Base-by-base conservation (phyloP, 2,329 filamentous ascomycete species). In the Fusarium tjaetaba region DNA sequence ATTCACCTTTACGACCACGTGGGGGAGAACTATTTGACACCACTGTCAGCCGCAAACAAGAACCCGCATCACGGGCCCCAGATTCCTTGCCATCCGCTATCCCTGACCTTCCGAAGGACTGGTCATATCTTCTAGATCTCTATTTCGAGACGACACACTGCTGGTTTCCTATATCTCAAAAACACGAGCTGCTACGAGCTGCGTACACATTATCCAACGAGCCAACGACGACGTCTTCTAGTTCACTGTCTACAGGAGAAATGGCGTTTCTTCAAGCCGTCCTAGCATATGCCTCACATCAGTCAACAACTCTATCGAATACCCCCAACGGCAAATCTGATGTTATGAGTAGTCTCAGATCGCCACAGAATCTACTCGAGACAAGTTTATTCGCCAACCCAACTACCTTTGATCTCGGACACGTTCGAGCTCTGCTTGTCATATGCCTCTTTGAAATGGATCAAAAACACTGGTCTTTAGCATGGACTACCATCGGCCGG, bases 111-210 rank as follows among this genome's bases (percentile, higher is more conserved):
- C 65, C 62, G 13, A 32, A 41, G 6, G n/a, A 67, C 24, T 68
- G 65, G 65, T 38, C 62, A 9, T 61, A 36, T 5, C 62, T 68
- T 0, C 36, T 68, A 3, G 65, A 68, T 1, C 24, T 68, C 0
- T 68, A 68, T 41, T 67, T 68, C 1, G 65, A 68, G 18, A 67
- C 65, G 0, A 67, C 65, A 0, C 53, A 68, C 28, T 52, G 45
- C 13, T 68, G 65, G 65, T 32, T 68, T 10, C 65, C 65, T 0
- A 61, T 67, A 11, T 61, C 65, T 1, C 65, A 68, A 3, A 68
- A 68, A 3, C 65, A 68, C 5, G 62, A 68, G 13, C 62, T 68
- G 4, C 9, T 68, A 8, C 65, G 65, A 1, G 20, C 41, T n/a
- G 65, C 65, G 1, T 68, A 67, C 11, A 68, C 45, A 7, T 9